Percentiles rank a stretch among this genome's conserved stretches.
These are phyloP conservation scores for Globisporangium parvum DNA, from an alignment of 352 stramenopile genomes.

Conservation along the genomic window DNA sequence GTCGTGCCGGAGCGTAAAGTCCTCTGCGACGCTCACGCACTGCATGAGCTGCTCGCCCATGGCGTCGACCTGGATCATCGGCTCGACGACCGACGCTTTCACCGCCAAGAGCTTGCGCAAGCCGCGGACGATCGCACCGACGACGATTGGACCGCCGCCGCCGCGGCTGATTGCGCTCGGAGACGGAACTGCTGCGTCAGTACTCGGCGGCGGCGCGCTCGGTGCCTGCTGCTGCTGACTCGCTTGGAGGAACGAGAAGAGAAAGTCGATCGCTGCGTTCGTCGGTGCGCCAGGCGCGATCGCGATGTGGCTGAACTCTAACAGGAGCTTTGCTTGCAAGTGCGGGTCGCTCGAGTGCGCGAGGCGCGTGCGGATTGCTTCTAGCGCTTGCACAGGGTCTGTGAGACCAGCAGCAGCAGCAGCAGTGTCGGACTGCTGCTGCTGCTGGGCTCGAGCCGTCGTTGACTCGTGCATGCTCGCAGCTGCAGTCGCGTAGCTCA, in stretches of 20 bases:
- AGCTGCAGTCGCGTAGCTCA: background rate
- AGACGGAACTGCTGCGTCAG: slow-evolving; percentile 10
- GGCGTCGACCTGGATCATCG: slow-evolving; percentile 76
- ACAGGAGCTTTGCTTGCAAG: slow-evolving; percentile 55
- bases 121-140: slow-evolving; percentile 59
- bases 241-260: slow-evolving; percentile 75
- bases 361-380: slow-evolving; percentile 33
- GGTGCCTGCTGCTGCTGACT: slow-evolving; percentile 25
- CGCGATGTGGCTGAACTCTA: slow-evolving; percentile 46
- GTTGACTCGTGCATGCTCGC: background rate
- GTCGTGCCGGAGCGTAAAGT: slow-evolving; percentile 68
- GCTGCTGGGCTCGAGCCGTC: background rate
- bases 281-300: slow-evolving; percentile 39
- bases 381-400: slow-evolving; percentile 27
- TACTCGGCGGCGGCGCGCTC: slow-evolving; percentile 10
- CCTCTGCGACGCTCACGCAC: slow-evolving; percentile 64
- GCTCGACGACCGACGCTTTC: slow-evolving; percentile 59
- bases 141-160: slow-evolving; percentile 38
- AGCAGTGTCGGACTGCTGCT: too few relatives aligned
- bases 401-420: background rate
- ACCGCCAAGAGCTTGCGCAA: slow-evolving; percentile 48
- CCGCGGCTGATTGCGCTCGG: slow-evolving; percentile 11
- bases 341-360: slow-evolving; percentile 37
- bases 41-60: slow-evolving; percentile 78
- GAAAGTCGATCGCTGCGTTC: slow-evolving; percentile 64